Evolutionary conservation across 73 alveolate genomes (phyloP).

Genomic region (Symbiodinium natans): DNA sequence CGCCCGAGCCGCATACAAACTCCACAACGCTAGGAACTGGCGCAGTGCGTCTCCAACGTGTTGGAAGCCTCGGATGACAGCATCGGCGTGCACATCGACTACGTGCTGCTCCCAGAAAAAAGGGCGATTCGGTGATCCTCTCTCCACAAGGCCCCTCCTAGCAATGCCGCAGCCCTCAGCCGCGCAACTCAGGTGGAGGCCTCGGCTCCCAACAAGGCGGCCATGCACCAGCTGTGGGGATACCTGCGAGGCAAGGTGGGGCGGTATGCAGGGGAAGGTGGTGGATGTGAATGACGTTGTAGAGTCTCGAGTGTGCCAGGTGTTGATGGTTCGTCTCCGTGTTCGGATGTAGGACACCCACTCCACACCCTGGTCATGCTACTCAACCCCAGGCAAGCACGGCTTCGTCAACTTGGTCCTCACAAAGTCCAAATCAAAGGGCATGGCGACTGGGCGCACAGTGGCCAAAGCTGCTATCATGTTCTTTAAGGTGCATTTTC

Average conservation of each 20-base stretch:
- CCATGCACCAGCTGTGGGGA: slow-evolving; percentile 10
- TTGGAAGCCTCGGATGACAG: slow-evolving; percentile 6
- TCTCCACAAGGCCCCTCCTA: neutral
- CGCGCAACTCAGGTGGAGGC: neutral
- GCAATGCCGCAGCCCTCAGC: neutral
- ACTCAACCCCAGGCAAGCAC: neutral
- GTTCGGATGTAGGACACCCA: too few species aligned
- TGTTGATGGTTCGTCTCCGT: neutral
- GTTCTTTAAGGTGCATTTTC: neutral
- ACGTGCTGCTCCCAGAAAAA: neutral
- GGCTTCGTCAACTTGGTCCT: slow-evolving; percentile 1
- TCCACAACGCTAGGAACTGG: too few species aligned
- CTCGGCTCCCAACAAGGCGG: neutral
- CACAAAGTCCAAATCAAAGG: neutral
- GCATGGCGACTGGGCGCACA: too few species aligned
- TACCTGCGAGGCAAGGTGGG: neutral
- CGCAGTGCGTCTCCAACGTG: neutral
- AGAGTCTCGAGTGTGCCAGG: neutral
- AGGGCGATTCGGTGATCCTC: too few species aligned
- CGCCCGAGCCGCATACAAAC: too few species aligned
- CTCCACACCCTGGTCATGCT: too few species aligned
- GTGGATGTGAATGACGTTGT: neutral
- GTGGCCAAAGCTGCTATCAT: neutral
- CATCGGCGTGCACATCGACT: slow-evolving; percentile 5
- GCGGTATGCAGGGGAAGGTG: neutral